Percentiles rank a stretch among this genome's conserved stretches.
phyloP scores from a whole-genome alignment of 2,329 filamentous ascomycete genomes.

The Plenodomus biglobosus region DNA sequence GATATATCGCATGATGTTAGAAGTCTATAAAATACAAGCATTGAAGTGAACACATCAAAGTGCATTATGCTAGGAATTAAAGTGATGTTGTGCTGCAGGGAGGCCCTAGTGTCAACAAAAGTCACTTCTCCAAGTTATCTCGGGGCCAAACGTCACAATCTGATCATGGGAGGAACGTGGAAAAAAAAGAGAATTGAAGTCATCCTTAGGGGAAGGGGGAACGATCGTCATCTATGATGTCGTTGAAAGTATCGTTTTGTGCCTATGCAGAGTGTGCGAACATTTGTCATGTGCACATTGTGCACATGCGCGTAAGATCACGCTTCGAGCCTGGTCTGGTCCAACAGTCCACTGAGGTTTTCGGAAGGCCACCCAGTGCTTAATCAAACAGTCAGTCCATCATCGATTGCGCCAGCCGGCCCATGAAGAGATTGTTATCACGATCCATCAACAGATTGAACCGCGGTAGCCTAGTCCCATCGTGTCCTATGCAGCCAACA shows the following conservation, averaged over 20 bases:
- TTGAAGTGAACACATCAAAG: too few relatives aligned
- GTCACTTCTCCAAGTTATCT: too few relatives aligned
- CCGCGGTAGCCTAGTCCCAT: background rate
- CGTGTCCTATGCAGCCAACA: conserved; percentile 17
- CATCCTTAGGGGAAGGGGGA: background rate
- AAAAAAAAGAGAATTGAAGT: background rate
- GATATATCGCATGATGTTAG: too few relatives aligned
- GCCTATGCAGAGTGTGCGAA: background rate
- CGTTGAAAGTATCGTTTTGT: conserved; percentile 1
- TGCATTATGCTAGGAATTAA: too few relatives aligned
- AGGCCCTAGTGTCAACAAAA: too few relatives aligned
- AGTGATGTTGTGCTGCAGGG: too few relatives aligned
- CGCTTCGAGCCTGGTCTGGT: background rate
- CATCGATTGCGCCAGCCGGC: too few relatives aligned
- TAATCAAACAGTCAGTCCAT: background rate
- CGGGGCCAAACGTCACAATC: background rate
- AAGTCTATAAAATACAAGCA: too few relatives aligned
- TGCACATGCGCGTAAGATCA: background rate
- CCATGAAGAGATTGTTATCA: background rate
- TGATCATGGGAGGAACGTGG: background rate
- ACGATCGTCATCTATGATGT: background rate
- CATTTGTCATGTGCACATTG: background rate
- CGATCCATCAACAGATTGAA: background rate
- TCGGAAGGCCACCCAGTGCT: background rate
- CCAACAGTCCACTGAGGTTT: background rate